Percentiles rank a stretch among this genome's conserved stretches.
Evolutionary conservation across 164 flowering plant species (phyloP).

Genomic region (Litsea cubeba): DNA sequence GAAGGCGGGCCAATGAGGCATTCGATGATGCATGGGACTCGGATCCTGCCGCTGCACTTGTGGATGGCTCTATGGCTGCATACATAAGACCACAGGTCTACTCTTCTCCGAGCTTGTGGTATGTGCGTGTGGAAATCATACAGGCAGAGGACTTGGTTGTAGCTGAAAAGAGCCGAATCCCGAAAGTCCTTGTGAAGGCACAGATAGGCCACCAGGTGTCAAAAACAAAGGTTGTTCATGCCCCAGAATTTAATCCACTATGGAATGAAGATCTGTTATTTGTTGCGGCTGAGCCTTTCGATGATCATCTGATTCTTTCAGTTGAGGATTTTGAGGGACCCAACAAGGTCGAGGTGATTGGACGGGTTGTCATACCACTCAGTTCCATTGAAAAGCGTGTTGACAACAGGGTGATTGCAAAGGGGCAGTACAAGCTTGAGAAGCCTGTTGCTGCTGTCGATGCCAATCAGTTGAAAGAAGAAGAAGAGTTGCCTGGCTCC

Average conservation of each 20-base stretch:
- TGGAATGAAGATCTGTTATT: conserved; percentile 91
- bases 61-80: conserved; percentile 44
- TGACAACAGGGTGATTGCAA: conserved; percentile 65
- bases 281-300: conserved; percentile 93
- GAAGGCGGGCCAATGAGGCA: conserved; percentile 93
- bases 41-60: conserved; percentile 56
- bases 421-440: conserved; percentile 75
- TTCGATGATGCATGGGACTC: conserved; percentile 94
- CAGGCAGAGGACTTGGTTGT: conserved; percentile 85
- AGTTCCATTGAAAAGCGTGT: conserved; percentile 66
- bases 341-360: conserved; percentile 80
- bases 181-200: conserved; percentile 68
- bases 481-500: conserved; percentile 56
- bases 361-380: conserved; percentile 65
- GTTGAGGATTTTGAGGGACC: conserved; percentile 74
- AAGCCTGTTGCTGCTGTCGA: conserved; percentile 58
- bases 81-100: conserved; percentile 80
- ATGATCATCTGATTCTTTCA: conserved; percentile 66
- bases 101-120: conserved; percentile 86
- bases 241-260: conserved; percentile 48
- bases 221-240: conserved; percentile 63
- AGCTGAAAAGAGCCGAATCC: conserved; percentile 64
- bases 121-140: conserved; percentile 75
- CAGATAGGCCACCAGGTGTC: conserved; percentile 72
- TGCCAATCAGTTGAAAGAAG: conserved; percentile 72